A percentile compares a stretch with the other conserved stretches of the same genome.
Conservation (phyloP, 345 rosid genomes). For the Crucihimalaya himalaica region DNA sequence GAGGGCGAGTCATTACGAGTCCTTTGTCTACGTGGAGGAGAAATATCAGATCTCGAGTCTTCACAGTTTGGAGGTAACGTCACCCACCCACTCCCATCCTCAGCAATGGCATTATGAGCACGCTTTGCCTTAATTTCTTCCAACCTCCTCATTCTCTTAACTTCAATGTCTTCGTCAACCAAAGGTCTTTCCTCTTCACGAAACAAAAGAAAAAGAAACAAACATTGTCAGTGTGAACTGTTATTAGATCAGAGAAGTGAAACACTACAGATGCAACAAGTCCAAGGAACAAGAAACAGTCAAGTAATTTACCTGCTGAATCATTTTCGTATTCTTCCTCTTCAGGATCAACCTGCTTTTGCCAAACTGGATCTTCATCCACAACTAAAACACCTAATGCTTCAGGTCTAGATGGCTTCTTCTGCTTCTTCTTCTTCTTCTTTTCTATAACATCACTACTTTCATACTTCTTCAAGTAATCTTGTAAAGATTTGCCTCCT, state of each 20-base stretch:
- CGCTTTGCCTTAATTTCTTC: slow-evolving; percentile 67
- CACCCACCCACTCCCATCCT: slow-evolving; percentile 98
- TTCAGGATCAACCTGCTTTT: slow-evolving; percentile 59
- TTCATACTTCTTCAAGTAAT: slow-evolving; percentile 75
- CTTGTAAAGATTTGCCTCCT: slow-evolving; percentile 57
- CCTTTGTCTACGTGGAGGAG: slow-evolving; percentile 62
- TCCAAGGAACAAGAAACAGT: not conserved
- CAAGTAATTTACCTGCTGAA: slow-evolving; percentile 57
- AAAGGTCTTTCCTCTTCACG: slow-evolving; percentile 79
- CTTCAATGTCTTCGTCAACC: slow-evolving; percentile 90
- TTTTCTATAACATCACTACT: slow-evolving; percentile 53
- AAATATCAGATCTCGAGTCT: slow-evolving; percentile 49
- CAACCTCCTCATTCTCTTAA: slow-evolving; percentile 77
- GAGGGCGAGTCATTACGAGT: slow-evolving; percentile 63
- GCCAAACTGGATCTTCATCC: slow-evolving; percentile 94
- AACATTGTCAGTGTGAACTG: not conserved
- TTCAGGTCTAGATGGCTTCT: slow-evolving; percentile 51
- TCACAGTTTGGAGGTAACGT: slow-evolving; percentile 49
- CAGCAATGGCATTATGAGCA: slow-evolving; percentile 64
- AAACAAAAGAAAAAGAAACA: not conserved
- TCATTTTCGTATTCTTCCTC: slow-evolving; percentile 67
- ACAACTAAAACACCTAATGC: slow-evolving; percentile 65
- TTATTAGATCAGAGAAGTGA: not conserved
- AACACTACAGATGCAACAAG: not conserved
- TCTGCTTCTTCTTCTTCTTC: slow-evolving; percentile 69